Evolutionary conservation across 306 rosid genomes (phyloP).

Genomic region (Gynostemma pentaphyllum): DNA sequence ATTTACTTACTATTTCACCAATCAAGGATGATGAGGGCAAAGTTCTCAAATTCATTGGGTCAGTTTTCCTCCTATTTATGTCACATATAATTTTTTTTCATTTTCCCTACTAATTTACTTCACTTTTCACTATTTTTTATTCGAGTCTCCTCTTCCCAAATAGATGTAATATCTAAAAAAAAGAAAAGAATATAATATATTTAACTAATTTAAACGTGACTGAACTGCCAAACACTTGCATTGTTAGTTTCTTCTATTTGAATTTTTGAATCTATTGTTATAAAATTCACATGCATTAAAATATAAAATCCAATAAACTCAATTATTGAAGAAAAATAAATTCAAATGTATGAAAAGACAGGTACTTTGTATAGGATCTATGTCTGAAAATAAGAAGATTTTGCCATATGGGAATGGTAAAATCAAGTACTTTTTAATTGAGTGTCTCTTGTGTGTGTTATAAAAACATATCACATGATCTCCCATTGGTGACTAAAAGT

Average conservation of each 20-base stretch:
- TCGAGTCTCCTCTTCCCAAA: too few relatives aligned
- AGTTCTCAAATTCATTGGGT: constrained; percentile 86
- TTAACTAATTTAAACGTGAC: too few relatives aligned
- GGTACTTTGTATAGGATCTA: not conserved
- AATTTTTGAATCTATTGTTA: too few relatives aligned
- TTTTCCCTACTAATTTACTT: too few relatives aligned
- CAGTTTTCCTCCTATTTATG: constrained; percentile 11
- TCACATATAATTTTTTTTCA: too few relatives aligned
- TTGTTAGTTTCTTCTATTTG: too few relatives aligned
- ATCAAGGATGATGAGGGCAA: constrained; percentile 72
- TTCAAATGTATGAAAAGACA: constrained; percentile 1
- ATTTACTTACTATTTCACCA: constrained; percentile 82
- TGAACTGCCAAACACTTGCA: too few relatives aligned
- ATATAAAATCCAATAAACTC: too few relatives aligned
- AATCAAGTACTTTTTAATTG: not conserved
- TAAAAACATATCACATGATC: constrained; percentile 9
- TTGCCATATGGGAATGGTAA: constrained; percentile 6
- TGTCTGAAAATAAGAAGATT: constrained; percentile 2
- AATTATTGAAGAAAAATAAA: constrained; percentile 1
- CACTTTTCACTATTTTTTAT: too few relatives aligned
- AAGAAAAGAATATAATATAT: too few relatives aligned
- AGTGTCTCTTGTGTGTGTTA: not conserved
- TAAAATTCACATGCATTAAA: too few relatives aligned
- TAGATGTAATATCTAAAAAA: too few relatives aligned
- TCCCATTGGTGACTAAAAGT: not conserved